phyloP scores from a whole-genome alignment of 2,329 filamentous ascomycete genomes.

The Clonostachys sp. region DNA sequence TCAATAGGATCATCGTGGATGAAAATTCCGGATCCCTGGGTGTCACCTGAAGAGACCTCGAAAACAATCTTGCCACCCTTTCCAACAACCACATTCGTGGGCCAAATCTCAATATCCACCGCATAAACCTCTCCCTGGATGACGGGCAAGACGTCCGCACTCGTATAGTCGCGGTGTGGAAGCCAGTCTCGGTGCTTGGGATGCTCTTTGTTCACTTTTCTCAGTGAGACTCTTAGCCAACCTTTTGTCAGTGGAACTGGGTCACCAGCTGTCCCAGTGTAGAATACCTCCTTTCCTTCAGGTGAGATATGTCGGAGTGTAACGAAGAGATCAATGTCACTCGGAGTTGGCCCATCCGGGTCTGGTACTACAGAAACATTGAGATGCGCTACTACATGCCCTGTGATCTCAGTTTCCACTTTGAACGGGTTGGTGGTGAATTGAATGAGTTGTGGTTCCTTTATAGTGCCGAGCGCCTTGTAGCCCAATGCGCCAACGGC shows the following conservation, averaged over 20 bases:
- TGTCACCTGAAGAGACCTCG: constrained; percentile 52
- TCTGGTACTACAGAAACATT: constrained; percentile 58
- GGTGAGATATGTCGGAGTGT: constrained; percentile 56
- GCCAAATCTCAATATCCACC: constrained; percentile 62
- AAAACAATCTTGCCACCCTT: constrained; percentile 47
- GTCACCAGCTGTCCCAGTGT: constrained; percentile 63
- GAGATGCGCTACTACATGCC: constrained; percentile 60
- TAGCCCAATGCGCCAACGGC: constrained; percentile 41
- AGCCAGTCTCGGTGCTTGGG: constrained; percentile 47
- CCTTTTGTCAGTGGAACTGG: constrained; percentile 59
- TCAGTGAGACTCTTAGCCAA: constrained; percentile 55
- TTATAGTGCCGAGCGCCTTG: constrained; percentile 48
- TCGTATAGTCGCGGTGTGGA: constrained; percentile 45
- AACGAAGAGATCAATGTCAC: constrained; percentile 60
- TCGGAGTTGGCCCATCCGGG: constrained; percentile 25
- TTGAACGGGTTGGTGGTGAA: constrained; percentile 53
- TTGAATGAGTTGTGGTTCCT: constrained; percentile 44
- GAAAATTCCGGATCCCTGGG: constrained; percentile 55
- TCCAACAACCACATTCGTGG: constrained; percentile 50
- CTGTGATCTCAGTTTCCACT: constrained; percentile 65
- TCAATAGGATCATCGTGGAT: constrained; percentile 44
- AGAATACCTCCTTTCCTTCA: constrained; percentile 51
- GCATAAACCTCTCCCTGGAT: constrained; percentile 49
- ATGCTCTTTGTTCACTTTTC: constrained; percentile 46
- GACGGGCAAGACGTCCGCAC: constrained; percentile 50